Conservation (phyloP, 257 asterid genomes). For the Capsicum baccatum region DNA sequence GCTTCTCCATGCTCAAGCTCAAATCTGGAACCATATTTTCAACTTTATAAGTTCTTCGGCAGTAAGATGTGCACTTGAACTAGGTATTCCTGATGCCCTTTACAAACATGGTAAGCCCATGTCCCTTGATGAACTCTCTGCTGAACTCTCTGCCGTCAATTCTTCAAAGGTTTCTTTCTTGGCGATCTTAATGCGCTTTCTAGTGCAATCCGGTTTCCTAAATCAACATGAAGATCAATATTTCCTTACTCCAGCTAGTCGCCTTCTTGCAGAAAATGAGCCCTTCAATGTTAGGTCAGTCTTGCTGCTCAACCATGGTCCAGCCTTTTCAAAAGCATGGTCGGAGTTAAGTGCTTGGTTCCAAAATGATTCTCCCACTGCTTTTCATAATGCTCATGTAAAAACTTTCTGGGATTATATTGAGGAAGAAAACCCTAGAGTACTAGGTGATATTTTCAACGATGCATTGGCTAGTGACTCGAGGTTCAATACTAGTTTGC, state of each 20-base stretch:
- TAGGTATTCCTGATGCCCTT: slow-evolving; percentile 29
- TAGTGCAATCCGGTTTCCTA: slow-evolving; percentile 24
- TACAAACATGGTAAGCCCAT: slow-evolving; percentile 35
- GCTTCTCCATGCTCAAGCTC: slow-evolving; percentile 34
- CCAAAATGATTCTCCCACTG: slow-evolving; percentile 4
- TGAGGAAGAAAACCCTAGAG: background rate
- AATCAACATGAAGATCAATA: slow-evolving; percentile 28
- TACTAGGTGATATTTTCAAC: background rate
- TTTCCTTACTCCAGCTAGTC: slow-evolving; percentile 11
- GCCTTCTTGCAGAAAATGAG: background rate
- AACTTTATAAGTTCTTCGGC: slow-evolving; percentile 27
- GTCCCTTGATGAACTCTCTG: slow-evolving; percentile 8
- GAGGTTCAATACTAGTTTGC: background rate
- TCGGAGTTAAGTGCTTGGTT: slow-evolving; percentile 19
- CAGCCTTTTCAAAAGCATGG: slow-evolving; percentile 5
- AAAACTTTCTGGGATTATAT: background rate
- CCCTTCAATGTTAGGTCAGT: slow-evolving; percentile 17
- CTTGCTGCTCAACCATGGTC: background rate
- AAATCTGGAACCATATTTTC: slow-evolving; percentile 34
- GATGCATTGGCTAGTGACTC: slow-evolving; percentile 25
- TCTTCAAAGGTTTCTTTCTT: slow-evolving; percentile 18
- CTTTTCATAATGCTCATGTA: slow-evolving; percentile 24
- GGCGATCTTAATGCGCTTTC: slow-evolving; percentile 23
- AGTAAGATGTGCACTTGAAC: slow-evolving; percentile 32
- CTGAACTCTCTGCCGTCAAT: slow-evolving; percentile 22